phyloP scores from a whole-genome alignment of 1,284 basidiomycete genomes.

The Thecaphora thlaspeos region DNA sequence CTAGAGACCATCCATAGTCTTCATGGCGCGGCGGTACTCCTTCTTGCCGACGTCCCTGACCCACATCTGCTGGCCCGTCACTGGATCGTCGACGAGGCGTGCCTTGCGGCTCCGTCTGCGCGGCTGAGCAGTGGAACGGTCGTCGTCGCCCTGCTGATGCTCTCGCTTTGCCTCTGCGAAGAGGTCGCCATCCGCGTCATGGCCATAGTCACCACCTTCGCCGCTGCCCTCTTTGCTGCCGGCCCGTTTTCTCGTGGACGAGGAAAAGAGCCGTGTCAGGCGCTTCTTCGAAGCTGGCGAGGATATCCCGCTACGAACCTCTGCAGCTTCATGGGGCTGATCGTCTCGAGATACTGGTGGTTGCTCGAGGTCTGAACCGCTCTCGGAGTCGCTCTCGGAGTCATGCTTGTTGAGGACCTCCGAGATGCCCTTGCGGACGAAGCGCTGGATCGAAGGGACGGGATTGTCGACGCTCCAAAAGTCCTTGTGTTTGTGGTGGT shows the following conservation, averaged over 20 bases:
- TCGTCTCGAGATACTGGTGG: too few species aligned
- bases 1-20: neutral
- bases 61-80: conserved; percentile 16
- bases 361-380: neutral
- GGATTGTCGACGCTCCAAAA: conserved; percentile 26
- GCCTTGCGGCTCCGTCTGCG: conserved; percentile 16
- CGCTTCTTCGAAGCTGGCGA: neutral
- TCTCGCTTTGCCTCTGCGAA: conserved; percentile 1
- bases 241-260: conserved; percentile 1
- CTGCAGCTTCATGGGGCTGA: too few species aligned
- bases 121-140: conserved; percentile 2
- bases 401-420: conserved; percentile 21
- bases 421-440: conserved; percentile 25
- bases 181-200: too few species aligned
- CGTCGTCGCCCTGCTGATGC: neutral
- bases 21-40: conserved; percentile 18
- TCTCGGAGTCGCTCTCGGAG: neutral
- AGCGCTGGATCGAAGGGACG: conserved; percentile 36
- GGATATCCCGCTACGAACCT: too few species aligned
- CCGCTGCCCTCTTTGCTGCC: neutral
- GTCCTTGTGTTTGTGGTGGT: conserved; percentile 21
- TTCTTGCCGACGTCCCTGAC: conserved; percentile 25
- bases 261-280: conserved; percentile 6
- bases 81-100: conserved; percentile 20
- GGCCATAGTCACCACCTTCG: too few species aligned